Base-by-base conservation (phyloP, 345 rosid species). In the Erucastrum elatum region DNA sequence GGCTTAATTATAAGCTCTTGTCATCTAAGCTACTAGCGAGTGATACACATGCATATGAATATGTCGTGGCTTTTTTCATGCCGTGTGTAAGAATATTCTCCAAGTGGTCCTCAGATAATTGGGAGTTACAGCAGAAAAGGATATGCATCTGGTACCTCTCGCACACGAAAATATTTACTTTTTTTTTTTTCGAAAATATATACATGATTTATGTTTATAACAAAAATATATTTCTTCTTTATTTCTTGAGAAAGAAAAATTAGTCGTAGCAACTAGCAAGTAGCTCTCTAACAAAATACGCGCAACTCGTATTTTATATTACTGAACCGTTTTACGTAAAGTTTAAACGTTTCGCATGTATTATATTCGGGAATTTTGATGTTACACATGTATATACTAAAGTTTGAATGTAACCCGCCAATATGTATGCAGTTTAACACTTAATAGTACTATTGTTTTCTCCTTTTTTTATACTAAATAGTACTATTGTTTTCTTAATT, bases 51-150 rank as follows among this genome's bases (percentile, higher is more conserved):
- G 49, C 6, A 35, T 56, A 34, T 34, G 11, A 17, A 55, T 34
- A 55, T 70, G 33, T 56, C 31, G 49, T 70, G 64, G 16, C 64
- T 8, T 53, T 53, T 53, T 17, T 33, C 64, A 70, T 55, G 74
- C 64, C 51, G 34, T 34, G 72, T 8, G 74, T 34, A 70, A 21
- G 61, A 70, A 56, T 70, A 56, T 56, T 70, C 51, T 33, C 33
- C 7, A 73, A 29, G 49, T 62, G 69, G 61, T 63, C 69, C 30
- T 63, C 34, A 8, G 1, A 30, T 60, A n/a, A 21, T 1, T 41
- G 9, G 68, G 53, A 35, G 33, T 55, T n/a, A 3, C 53, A 34
- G 33, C 55, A n/a, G 51, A 64, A 64, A 49, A 16, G 58, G 41
- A 46, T 46, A 44, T 44, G 2, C 39, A n/a, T 73, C 63, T 64